Base-by-base conservation (phyloP, 192 early-diverging fungal genomes). In the Chytriomyces hyalinus region DNA sequence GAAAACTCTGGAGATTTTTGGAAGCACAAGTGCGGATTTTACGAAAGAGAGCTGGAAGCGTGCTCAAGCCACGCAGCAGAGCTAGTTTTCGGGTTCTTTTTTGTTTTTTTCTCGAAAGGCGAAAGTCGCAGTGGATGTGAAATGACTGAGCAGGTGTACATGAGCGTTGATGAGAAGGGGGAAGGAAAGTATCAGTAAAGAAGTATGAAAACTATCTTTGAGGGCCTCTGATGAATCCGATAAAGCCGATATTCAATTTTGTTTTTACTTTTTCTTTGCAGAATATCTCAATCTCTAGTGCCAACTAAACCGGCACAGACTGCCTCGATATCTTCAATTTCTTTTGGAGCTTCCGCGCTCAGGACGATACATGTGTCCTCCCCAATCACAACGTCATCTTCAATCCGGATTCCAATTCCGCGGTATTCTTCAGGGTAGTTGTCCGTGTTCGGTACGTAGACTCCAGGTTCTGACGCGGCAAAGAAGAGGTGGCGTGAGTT, bases 361-460 rank as follows among this genome's bases (percentile, higher is more conserved):
- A 97, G 84, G 10, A 96, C 89, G 57, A 88, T 82, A 9, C 92
- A 89, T 17, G 49, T 67, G 4, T 84, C 81, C 70, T 87, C 83
- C 3, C 93, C 93, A 79, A 99, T 88, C 9, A 91, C 90, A 5
- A 99, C 89, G 83, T 99, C 93, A 80, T 99, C 97, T 77, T 99
- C 97, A 51, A 99, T 97, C 49, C 97, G 90, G 57, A 99, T 92
- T 24, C 95, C 97, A 60, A 96, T 93, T 0, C 94, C 94, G 13
- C 93, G 92, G 80, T 91, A 95, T 63, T 92, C 84, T 70, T 85
- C 84, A 6, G 95, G 94, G 82, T 92, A 99, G 2, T 13, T 6
- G n/a, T 84, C 80, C 49, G 92, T 86, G 60, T 86, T 83, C 0
- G 97, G 96, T 64, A 98, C 91, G 80, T 99, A 99, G 5, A 99